phyloP scores from a whole-genome alignment of 2,329 filamentous ascomycete genomes.

The Epicoccum sorghinum region DNA sequence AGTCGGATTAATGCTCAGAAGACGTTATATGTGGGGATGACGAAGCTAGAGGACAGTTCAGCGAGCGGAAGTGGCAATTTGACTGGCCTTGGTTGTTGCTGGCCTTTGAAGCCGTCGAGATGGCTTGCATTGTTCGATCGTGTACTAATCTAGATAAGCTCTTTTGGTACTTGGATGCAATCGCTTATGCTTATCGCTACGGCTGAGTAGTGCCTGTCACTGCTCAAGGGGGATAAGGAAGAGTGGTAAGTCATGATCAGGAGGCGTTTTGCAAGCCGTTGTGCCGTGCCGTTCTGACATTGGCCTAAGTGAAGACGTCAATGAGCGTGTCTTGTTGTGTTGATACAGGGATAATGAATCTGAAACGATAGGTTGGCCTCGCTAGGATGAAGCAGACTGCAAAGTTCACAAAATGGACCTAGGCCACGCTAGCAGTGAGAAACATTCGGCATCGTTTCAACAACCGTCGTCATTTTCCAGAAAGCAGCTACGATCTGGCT shows the following conservation, averaged over 20 bases:
- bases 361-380: constrained; percentile 34
- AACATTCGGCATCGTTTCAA: constrained; percentile 19
- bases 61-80: not conserved
- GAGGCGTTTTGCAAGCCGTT: not conserved
- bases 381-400: constrained; percentile 6
- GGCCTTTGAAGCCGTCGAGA: not conserved
- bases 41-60: not conserved
- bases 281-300: not conserved
- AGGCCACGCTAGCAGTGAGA: constrained; percentile 3
- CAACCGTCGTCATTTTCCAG: constrained; percentile 14
- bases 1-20: not conserved
- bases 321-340: constrained; percentile 5
- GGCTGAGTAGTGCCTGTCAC: constrained; percentile 4
- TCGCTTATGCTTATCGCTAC: constrained; percentile 26
- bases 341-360: constrained; percentile 21
- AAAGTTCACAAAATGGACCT: constrained; percentile 16
- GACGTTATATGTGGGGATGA: not conserved
- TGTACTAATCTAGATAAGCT: constrained; percentile 9
- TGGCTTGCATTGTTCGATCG: not conserved
- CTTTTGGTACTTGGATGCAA: constrained; percentile 21
- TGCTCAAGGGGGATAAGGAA: not conserved
- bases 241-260: not conserved
- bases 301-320: constrained; percentile 5
- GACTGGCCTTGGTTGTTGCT: constrained; percentile 2
- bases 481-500: not conserved